phyloP scores from a whole-genome alignment of 2,329 filamentous ascomycete species.

The Dactylellina haptotyla region DNA sequence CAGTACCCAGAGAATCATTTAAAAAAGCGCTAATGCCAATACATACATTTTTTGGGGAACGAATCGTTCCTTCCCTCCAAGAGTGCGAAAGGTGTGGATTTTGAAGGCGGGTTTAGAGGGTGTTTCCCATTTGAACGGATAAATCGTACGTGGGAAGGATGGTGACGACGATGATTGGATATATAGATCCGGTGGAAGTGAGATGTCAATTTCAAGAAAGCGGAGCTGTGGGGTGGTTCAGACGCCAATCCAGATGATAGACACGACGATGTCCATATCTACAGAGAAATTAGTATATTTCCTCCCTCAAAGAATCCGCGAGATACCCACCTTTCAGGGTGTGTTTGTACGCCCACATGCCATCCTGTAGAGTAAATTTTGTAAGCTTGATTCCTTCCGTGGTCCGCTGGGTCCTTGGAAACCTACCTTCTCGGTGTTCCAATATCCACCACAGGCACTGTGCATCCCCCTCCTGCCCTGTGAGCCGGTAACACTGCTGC shows the following conservation, averaged over 20 bases:
- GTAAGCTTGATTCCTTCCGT: background rate
- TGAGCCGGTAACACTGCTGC: constrained; percentile 73
- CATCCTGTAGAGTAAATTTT: constrained; percentile 65
- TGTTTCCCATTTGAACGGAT: too few relatives aligned
- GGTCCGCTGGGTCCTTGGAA: background rate
- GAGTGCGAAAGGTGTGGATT: background rate
- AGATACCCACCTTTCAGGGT: constrained; percentile 64
- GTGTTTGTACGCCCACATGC: constrained; percentile 90
- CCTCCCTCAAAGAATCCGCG: background rate
- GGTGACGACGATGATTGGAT: too few relatives aligned
- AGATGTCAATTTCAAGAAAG: background rate
- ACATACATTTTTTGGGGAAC: constrained; percentile 24
- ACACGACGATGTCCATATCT: constrained; percentile 73
- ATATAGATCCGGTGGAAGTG: background rate
- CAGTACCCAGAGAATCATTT: constrained; percentile 11
- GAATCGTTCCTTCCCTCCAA: background rate
- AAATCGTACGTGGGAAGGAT: too few relatives aligned
- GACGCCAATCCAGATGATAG: constrained; percentile 81
- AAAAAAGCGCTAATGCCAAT: constrained; percentile 42
- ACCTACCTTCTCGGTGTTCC: constrained; percentile 79
- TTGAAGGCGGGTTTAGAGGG: background rate
- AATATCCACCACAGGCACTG: constrained; percentile 83
- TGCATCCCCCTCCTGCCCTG: constrained; percentile 91
- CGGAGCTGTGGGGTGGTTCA: constrained; percentile 60
- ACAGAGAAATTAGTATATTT: constrained; percentile 67